Evolutionary conservation across 371 early-diverging fungal species (phyloP), one percentile per base, ranked within the genome.

Genomic region (Rhizopus sp.): DNA sequence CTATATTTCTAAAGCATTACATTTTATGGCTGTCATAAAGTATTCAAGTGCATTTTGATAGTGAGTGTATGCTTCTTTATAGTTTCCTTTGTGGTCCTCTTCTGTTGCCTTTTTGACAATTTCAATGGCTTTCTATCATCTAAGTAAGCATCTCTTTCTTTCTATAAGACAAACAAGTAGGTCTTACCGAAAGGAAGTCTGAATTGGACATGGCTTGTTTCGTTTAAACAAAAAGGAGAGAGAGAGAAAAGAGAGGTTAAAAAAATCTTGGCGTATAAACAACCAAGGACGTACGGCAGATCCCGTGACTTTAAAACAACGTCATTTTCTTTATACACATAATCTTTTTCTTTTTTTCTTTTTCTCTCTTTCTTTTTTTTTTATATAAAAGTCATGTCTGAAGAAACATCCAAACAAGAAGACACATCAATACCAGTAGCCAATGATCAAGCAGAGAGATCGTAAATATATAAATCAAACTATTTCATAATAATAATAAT

Each of bases 11-110:
- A 7, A 41, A 10, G 15, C 78, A 3, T 78, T 81, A 94, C 95
- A 97, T 80, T 96, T 96, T 59, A 98, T 84, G 4, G 96, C 97
- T 30, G 88, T 88, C 87, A 94, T 82, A 69, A 96, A 98, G 70
- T 93, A 95, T 55, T 97, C 96, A 30, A 97, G 81, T 4, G 90
- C 84, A 71, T 90, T 88, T 58, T 84, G 84, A 68, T 98, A 98
- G 50, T 81, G 84, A 57, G 81, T 86, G 72, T 94, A 92, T 7
- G 98, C 97, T 63, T 93, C 93, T 58, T 93, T 93, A 64, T 90
- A 92, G 73, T 96, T 91, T 37, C 89, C 93, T 44, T 88, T 89
- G 37, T 79, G 83, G 77, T 97, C 98, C 65, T 94, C 95, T 52
- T 94, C 94, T 6, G 93, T 96, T 17, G 97, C 98, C 69, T 87